phyloP scores from a whole-genome alignment of 2,329 filamentous ascomycete species.

The Colletotrichum truncatum region DNA sequence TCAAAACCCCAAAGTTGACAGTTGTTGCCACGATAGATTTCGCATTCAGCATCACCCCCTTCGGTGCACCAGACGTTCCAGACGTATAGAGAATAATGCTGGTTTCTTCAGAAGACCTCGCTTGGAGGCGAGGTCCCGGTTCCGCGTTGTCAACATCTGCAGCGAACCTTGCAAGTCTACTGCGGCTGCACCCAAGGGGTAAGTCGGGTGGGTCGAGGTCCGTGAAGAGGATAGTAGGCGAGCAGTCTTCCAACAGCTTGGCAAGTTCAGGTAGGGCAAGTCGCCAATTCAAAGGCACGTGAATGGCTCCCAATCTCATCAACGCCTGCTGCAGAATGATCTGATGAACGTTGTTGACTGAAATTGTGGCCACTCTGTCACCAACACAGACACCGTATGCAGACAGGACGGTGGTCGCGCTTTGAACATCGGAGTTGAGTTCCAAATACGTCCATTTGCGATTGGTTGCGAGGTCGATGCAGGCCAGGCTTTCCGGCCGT shows the following conservation, averaged over 20 bases:
- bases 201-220: slow-evolving; percentile 9
- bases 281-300: slow-evolving; percentile 27
- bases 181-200: slow-evolving; percentile 12
- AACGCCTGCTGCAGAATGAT: slow-evolving; percentile 27
- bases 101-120: slow-evolving; percentile 1
- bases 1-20: slow-evolving; percentile 10
- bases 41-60: slow-evolving; percentile 12
- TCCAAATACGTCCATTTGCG: slow-evolving; percentile 26
- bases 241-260: slow-evolving; percentile 14
- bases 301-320: slow-evolving; percentile 15
- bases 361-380: slow-evolving; percentile 19
- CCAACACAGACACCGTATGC: slow-evolving; percentile 6
- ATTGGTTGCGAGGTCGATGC: slow-evolving; percentile 26
- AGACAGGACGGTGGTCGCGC: slow-evolving; percentile 10
- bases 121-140: background rate
- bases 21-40: slow-evolving; percentile 11
- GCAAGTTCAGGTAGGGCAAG: slow-evolving; percentile 25
- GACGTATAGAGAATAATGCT: slow-evolving; percentile 24
- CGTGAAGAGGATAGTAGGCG: slow-evolving; percentile 11
- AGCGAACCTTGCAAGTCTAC: background rate
- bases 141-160: slow-evolving; percentile 2
- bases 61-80: slow-evolving; percentile 17
- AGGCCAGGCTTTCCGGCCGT: slow-evolving; percentile 25
- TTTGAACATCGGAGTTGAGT: slow-evolving; percentile 25
- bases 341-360: slow-evolving; percentile 23